These are phyloP conservation scores for Rhizopogon roseolus DNA, from an alignment of 768 basidiomycete species.

Conservation along the genomic window DNA sequence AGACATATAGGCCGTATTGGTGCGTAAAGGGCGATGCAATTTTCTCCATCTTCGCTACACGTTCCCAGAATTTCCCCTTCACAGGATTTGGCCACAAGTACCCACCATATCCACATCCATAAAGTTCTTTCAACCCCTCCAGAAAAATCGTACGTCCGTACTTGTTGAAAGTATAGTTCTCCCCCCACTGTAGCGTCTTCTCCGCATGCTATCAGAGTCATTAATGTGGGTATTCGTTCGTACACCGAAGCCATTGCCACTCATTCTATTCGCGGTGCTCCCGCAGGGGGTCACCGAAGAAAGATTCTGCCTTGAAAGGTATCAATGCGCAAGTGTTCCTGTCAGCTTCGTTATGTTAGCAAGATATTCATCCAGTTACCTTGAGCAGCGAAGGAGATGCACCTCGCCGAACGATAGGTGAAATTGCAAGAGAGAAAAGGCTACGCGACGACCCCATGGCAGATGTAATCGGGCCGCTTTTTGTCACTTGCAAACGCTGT, in stretches of 20 bases:
- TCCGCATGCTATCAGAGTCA: background rate
- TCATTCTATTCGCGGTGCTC: constrained; percentile 16
- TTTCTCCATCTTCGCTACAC: constrained; percentile 2
- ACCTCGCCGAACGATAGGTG: constrained; percentile 35
- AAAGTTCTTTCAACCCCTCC: background rate
- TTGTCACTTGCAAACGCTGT: constrained; percentile 54
- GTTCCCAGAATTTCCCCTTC: constrained; percentile 3
- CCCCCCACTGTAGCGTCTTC: background rate
- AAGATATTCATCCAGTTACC: constrained; percentile 5
- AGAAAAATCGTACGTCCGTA: background rate
- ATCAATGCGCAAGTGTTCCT: constrained; percentile 16
- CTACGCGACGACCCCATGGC: constrained; percentile 51
- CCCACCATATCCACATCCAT: background rate
- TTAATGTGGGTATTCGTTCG: background rate
- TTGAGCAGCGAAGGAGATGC: constrained; percentile 17
- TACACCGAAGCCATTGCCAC: background rate
- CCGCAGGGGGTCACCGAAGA: constrained; percentile 22
- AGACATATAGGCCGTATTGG: constrained; percentile 6
- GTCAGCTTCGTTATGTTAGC: background rate
- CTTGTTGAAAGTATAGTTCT: background rate
- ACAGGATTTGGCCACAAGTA: background rate
- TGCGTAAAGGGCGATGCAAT: constrained; percentile 9
- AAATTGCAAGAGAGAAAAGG: constrained; percentile 45
- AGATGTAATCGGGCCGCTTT: constrained; percentile 43
- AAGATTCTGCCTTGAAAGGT: constrained; percentile 13